A percentile compares a stretch with the other conserved stretches of the same genome.
Conservation (phyloP, 495 filamentous ascomycete species). For the Aspergillus bertholletiae region DNA sequence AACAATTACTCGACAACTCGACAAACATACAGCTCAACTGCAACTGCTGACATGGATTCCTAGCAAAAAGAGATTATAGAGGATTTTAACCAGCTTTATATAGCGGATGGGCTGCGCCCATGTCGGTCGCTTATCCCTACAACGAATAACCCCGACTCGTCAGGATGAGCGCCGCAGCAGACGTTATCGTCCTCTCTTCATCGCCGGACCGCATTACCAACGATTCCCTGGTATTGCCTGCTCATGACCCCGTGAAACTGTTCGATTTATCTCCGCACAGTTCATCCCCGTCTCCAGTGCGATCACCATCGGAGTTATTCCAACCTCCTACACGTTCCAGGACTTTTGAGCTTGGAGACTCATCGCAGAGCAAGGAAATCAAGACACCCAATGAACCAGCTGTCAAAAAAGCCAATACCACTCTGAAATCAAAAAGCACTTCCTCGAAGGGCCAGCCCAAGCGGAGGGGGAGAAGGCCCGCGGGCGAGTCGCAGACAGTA, state of each 20-base stretch:
- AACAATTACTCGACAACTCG: neutral
- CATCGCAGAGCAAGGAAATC: constrained; percentile 5
- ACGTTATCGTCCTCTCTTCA: constrained; percentile 40
- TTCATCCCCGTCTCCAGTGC: constrained; percentile 27
- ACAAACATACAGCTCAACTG: neutral
- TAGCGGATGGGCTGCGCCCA: neutral
- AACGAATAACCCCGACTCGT: constrained; percentile 2
- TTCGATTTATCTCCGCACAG: constrained; percentile 16
- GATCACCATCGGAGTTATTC: constrained; percentile 35
- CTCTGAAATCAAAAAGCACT: constrained; percentile 7
- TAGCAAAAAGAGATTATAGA: neutral
- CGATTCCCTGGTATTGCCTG: constrained; percentile 14
- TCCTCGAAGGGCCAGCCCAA: constrained; percentile 12
- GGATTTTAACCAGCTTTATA: neutral
- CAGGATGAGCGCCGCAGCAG: constrained; percentile 29
- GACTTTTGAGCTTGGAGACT: constrained; percentile 20
- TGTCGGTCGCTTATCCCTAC: neutral
- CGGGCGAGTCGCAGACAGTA: constrained; percentile 5
- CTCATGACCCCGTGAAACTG: constrained; percentile 9
- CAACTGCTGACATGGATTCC: neutral
- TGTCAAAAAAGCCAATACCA: constrained; percentile 9
- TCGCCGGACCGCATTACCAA: constrained; percentile 29
- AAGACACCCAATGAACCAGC: constrained; percentile 5
- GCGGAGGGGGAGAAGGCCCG: constrained; percentile 16
- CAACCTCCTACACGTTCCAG: constrained; percentile 23